Conservation (phyloP, 2,329 filamentous ascomycete genomes). For the Verticillium zaregamsianum region DNA sequence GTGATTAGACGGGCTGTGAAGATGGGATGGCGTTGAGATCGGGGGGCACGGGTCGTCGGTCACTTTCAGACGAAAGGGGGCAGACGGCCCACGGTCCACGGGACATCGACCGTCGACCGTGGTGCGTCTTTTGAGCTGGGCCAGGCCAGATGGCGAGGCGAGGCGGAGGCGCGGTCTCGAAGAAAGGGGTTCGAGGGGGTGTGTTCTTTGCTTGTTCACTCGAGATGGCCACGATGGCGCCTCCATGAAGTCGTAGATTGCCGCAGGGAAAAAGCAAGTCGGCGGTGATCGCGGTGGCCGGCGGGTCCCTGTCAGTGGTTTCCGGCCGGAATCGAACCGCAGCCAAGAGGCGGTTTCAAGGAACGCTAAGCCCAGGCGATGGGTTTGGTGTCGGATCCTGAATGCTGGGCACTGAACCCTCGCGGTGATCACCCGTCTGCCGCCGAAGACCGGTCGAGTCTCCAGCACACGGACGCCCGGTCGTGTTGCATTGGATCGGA, state of each 20-base stretch:
- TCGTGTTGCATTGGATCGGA: neutral
- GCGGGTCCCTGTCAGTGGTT: neutral
- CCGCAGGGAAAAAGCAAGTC: neutral
- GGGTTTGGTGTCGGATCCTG: neutral
- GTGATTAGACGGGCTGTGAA: neutral
- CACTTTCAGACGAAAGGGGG: neutral
- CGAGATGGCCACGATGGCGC: neutral
- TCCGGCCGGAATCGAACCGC: neutral
- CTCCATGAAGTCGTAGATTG: neutral
- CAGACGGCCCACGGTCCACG: neutral
- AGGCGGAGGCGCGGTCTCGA: neutral
- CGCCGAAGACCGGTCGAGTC: neutral
- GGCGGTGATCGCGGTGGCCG: neutral
- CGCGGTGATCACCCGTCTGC: neutral
- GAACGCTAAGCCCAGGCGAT: neutral
- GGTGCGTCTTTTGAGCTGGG: neutral
- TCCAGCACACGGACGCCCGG: neutral
- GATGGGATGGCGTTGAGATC: constrained; percentile 2
- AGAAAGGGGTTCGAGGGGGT: neutral
- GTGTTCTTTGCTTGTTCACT: neutral
- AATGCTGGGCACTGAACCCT: neutral
- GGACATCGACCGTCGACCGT: neutral
- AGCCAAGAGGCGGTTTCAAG: neutral
- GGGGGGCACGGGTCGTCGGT: neutral
- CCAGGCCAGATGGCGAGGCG: neutral